Base-by-base conservation (phyloP, 169 alveolate genomes). In the Plasmodium malariae region DNA sequence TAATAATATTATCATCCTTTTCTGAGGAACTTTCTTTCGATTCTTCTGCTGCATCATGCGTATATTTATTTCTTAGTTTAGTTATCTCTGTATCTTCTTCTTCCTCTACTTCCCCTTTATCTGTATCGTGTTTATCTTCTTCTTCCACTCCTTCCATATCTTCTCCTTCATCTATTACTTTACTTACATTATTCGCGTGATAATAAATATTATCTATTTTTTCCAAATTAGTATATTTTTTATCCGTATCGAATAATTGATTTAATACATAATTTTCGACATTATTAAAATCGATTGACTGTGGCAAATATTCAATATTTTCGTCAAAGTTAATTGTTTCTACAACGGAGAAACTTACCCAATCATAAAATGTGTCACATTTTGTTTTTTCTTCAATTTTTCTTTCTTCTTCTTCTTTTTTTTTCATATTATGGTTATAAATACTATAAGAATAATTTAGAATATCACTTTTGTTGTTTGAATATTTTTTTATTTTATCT, bases 301-400 rank as follows among this genome's bases (percentile, higher is more conserved):
- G 80, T 7, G 90, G 90, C n/a, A 80, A 57, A 65, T 40, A 21
- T 5, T 65, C 69, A 21, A 49, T 36, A 68, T 80, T 28, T 32
- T 80, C 90, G 19, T 80, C 90, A 80, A 96, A 95, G 62, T 95
- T 97, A 55, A 96, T 96, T 14, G 96, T 96, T 72, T 96, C 98
- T 0, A 96, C 98, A 28, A 96, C 95, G n/a, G 95, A 92, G 70
- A 96, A 96, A 85, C 93, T 97, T 71, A 94, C 91, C 98, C 99
- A 97, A 85, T 97, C 99, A 60, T 80, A 80, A 57, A 60, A 80
- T 24, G 98, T 72, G 94, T 98, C 60, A 94, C 97, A 54, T 91
- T 92, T 65, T 72, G 49, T 76, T 48, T 87, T 80, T 94, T 96
- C 92, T 89, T 97, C 88, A 91, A 94, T 51, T 95, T 95, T 32